Conservation (phyloP, 768 basidiomycete species). For the Amyloporia xantha region DNA sequence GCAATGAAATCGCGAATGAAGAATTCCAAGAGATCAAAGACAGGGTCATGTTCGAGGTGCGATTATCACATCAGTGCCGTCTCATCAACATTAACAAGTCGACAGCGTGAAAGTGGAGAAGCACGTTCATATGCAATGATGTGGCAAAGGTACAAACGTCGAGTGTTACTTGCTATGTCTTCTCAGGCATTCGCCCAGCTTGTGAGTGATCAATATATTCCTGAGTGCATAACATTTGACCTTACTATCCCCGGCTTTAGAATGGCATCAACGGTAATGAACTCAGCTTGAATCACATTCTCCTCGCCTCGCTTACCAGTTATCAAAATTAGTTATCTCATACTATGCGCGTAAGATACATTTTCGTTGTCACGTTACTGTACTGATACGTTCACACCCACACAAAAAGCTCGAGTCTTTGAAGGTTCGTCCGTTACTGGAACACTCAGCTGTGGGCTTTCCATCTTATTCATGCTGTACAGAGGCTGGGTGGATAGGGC, state of each 20-base stretch:
- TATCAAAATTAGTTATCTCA: conserved; percentile 90
- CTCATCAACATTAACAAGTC: not conserved
- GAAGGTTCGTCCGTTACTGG: conserved; percentile 67
- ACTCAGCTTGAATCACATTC: too few species aligned
- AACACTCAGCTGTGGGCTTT: not conserved
- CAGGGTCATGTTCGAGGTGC: conserved; percentile 62
- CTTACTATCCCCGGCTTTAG: conserved; percentile 33
- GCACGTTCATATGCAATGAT: conserved; percentile 70
- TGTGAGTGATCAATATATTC: conserved; percentile 42
- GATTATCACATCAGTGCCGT: conserved; percentile 12
- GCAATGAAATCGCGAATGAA: conserved; percentile 60
- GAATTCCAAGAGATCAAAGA: conserved; percentile 91
- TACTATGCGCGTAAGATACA: conserved; percentile 91
- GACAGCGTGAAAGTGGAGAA: conserved; percentile 71
- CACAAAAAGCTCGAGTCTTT: conserved; percentile 84
- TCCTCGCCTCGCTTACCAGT: too few species aligned
- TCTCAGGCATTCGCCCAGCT: conserved; percentile 94
- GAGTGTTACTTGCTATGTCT: conserved; percentile 90
- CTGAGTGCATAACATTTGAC: not conserved
- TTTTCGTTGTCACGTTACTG: too few species aligned
- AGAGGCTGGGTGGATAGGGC: conserved; percentile 95
- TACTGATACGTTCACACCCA: too few species aligned
- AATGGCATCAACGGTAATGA: conserved; percentile 87
- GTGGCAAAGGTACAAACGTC: conserved; percentile 82
- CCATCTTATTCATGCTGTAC: conserved; percentile 3